Evolutionary conservation across 768 basidiomycete genomes (phyloP).

Genomic region (Psilocybe tampanensis): DNA sequence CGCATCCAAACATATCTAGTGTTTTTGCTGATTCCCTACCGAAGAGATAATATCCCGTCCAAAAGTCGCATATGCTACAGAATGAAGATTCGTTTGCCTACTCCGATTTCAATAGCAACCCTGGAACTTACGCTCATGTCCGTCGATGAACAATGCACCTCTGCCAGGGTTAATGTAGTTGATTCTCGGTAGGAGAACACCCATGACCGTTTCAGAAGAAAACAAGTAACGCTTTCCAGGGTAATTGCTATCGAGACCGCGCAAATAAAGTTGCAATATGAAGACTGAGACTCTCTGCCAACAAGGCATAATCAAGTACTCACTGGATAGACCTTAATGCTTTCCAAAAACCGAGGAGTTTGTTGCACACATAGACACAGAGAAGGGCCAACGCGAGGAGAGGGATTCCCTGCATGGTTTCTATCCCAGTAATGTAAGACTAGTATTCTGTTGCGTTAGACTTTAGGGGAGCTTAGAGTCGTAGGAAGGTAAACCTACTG

Average conservation of each 20-base stretch:
- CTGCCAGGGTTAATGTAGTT: slow-evolving; percentile 7
- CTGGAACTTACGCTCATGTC: background rate
- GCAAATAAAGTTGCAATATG: background rate
- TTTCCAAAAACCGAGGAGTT: background rate
- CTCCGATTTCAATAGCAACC: background rate
- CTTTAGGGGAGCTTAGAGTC: too few species aligned
- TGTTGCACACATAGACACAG: slow-evolving; percentile 5
- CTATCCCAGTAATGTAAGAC: background rate
- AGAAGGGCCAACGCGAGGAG: background rate
- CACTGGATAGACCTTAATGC: slow-evolving; percentile 3
- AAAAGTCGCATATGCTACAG: background rate
- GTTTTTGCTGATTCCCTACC: background rate
- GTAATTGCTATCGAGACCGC: background rate
- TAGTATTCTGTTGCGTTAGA: background rate
- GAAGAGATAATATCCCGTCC: slow-evolving; percentile 10
- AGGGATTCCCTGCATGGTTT: slow-evolving; percentile 14
- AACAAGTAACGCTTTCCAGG: slow-evolving; percentile 8
- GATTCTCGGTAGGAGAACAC: slow-evolving; percentile 4
- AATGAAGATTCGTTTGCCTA: background rate
- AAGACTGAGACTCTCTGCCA: background rate
- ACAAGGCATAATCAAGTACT: background rate
- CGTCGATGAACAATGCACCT: slow-evolving; percentile 1
- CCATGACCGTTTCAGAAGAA: slow-evolving; percentile 1
- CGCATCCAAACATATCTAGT: too few species aligned
- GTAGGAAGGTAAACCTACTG: too few species aligned